Evolutionary conservation across 1,284 basidiomycete genomes (phyloP).

Genomic region (Chondrostereum purpureum): DNA sequence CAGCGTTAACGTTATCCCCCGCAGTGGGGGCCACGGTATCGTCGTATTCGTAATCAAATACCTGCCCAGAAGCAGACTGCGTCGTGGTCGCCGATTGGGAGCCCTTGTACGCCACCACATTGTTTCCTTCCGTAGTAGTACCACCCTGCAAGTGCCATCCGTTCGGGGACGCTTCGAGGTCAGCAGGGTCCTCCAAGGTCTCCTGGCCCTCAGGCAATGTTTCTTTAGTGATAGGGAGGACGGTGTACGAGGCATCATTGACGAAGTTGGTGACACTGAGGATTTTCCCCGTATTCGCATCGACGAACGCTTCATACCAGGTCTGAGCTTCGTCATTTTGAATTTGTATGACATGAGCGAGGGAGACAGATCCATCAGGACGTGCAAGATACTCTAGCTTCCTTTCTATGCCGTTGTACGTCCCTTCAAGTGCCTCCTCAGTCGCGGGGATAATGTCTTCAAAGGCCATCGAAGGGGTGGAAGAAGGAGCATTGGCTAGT

Average conservation of each 20-base stretch:
- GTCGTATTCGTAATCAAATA: constrained; percentile 46
- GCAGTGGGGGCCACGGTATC: constrained; percentile 16
- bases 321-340: constrained; percentile 24
- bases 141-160: constrained; percentile 26
- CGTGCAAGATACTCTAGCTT: constrained; percentile 19
- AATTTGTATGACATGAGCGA: constrained; percentile 34
- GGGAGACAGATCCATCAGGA: constrained; percentile 30
- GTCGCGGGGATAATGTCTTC: background rate
- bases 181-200: constrained; percentile 24
- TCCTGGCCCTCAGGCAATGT: constrained; percentile 23
- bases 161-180: constrained; percentile 23
- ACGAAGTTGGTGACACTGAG: constrained; percentile 42
- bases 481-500: background rate
- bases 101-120: constrained; percentile 29
- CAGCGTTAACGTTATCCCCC: constrained; percentile 23
- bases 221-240: constrained; percentile 25
- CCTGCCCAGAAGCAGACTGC: constrained; percentile 33
- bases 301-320: constrained; percentile 49
- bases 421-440: constrained; percentile 3
- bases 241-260: constrained; percentile 29
- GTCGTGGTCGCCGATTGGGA: constrained; percentile 44
- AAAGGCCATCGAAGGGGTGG: background rate
- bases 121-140: constrained; percentile 16
- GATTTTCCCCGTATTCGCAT: constrained; percentile 38
- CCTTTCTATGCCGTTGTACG: background rate